Conservation (phyloP, 257 asterid species). For the Plantago elongata region DNA sequence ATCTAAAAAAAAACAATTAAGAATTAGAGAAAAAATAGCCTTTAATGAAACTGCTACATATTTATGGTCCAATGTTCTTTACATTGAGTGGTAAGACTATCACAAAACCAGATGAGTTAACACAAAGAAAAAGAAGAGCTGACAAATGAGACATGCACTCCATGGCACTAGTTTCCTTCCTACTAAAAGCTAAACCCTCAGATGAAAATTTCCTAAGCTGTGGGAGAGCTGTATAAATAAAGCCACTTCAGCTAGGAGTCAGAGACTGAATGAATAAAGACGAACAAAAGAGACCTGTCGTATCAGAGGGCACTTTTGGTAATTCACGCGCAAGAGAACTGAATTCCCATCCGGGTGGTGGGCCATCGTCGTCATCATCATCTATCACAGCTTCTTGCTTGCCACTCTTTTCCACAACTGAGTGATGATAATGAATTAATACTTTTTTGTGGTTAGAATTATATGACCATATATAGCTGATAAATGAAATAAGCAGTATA, state of each 20-base stretch:
- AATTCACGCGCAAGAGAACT: constrained; percentile 31
- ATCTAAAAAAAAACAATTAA: constrained; percentile 15
- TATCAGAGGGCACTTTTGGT: constrained; percentile 27
- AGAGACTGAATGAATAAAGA: constrained; percentile 13
- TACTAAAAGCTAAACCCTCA: no score
- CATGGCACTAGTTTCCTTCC: no score
- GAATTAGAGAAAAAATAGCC: constrained; percentile 4
- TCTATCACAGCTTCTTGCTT: constrained; percentile 37
- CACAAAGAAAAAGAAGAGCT: constrained; percentile 7
- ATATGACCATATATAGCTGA: constrained; percentile 7
- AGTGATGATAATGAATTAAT: constrained; percentile 26
- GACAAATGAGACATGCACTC: no score
- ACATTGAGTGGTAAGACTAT: background rate
- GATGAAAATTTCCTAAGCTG: background rate
- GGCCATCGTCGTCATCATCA: constrained; percentile 49
- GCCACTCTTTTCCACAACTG: constrained; percentile 42
- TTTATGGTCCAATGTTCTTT: constrained; percentile 1
- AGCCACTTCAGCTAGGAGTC: background rate
- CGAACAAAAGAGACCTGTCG: constrained; percentile 28
- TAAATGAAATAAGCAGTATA: no score
- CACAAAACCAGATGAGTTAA: background rate
- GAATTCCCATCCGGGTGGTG: constrained; percentile 66
- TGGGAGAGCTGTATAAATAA: no score
- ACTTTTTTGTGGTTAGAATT: constrained; percentile 20
- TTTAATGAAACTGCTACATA: constrained; percentile 1